Evolutionary conservation across 1,284 basidiomycete species (phyloP).

Genomic region (Trichosporon ovoides): DNA sequence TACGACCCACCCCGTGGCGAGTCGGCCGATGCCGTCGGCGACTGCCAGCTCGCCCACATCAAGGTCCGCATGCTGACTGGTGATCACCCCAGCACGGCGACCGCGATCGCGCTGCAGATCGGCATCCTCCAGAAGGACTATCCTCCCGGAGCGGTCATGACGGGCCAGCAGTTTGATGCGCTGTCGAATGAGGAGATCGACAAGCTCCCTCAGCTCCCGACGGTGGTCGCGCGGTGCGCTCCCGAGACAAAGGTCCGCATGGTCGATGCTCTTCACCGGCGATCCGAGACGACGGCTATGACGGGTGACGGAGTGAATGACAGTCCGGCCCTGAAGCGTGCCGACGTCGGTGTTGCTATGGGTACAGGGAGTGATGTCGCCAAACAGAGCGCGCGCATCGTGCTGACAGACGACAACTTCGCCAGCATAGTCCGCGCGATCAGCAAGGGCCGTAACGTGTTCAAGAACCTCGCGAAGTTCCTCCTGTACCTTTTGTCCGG

Average conservation of each 20-base stretch:
- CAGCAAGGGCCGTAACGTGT: slow-evolving; percentile 58
- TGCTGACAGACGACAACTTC: slow-evolving; percentile 68
- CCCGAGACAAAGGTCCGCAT: slow-evolving; percentile 56
- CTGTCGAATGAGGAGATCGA: slow-evolving; percentile 60
- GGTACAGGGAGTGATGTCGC: slow-evolving; percentile 66
- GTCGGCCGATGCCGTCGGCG: slow-evolving; percentile 58
- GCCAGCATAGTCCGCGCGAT: slow-evolving; percentile 63
- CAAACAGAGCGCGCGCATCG: slow-evolving; percentile 57
- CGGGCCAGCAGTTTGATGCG: slow-evolving; percentile 60
- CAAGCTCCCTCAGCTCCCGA: slow-evolving; percentile 53
- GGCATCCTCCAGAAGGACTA: slow-evolving; percentile 54
- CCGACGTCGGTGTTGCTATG: slow-evolving; percentile 65
- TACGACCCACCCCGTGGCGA: slow-evolving; percentile 65
- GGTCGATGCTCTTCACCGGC: slow-evolving; percentile 57
- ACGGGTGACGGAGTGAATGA: slow-evolving; percentile 58
- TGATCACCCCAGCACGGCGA: slow-evolving; percentile 52
- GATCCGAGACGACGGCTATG: slow-evolving; percentile 49
- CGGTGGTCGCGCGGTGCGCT: slow-evolving; percentile 59
- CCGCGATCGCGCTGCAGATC: slow-evolving; percentile 52
- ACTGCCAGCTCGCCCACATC: slow-evolving; percentile 62
- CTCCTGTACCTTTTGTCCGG: slow-evolving; percentile 54
- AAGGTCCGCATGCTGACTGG: slow-evolving; percentile 62
- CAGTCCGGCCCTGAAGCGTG: slow-evolving; percentile 55
- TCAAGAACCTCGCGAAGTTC: slow-evolving; percentile 51
- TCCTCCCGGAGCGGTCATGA: slow-evolving; percentile 50